Evolutionary conservation across 2,329 filamentous ascomycete species (phyloP).

Genomic region (Fusarium bulbicola): DNA sequence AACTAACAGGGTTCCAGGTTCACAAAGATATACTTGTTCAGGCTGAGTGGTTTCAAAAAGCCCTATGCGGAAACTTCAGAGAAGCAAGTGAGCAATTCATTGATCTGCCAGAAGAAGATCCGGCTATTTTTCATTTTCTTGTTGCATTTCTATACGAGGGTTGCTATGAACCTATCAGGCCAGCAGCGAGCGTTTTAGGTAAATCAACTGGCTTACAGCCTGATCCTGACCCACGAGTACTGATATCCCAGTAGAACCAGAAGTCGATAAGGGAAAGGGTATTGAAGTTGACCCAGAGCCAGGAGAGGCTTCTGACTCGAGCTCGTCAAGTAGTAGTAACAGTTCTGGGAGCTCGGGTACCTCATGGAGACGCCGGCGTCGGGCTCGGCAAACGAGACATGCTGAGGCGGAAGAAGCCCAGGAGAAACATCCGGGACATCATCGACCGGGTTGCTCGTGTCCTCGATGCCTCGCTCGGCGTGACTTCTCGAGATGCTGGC

Average conservation of each 20-base stretch:
- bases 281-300: slow-evolving; percentile 34
- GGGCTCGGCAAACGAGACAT: slow-evolving; percentile 11
- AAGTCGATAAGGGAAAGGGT: slow-evolving; percentile 55
- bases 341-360: slow-evolving; percentile 29
- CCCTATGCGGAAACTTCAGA: slow-evolving; percentile 57
- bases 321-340: slow-evolving; percentile 42
- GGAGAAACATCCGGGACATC: slow-evolving; percentile 55
- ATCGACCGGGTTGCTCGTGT: slow-evolving; percentile 57
- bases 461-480: slow-evolving; percentile 47
- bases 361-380: slow-evolving; percentile 34
- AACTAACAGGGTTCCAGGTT: slow-evolving; percentile 48
- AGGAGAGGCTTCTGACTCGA: slow-evolving; percentile 48
- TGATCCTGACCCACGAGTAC: not conserved
- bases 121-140: slow-evolving; percentile 61
- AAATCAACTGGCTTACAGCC: slow-evolving; percentile 18
- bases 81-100: slow-evolving; percentile 58
- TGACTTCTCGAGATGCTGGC: slow-evolving; percentile 36
- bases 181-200: slow-evolving; percentile 54
- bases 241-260: slow-evolving; percentile 30
- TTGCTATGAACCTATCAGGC: slow-evolving; percentile 55
- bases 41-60: slow-evolving; percentile 59
- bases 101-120: slow-evolving; percentile 60
- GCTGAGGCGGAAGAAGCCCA: slow-evolving; percentile 23
- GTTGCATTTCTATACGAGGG: slow-evolving; percentile 61
- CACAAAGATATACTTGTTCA: slow-evolving; percentile 57